Evolutionary conservation across 208 protist genomes (phyloP).

Genomic region (Trypanosomatidae sp.): DNA sequence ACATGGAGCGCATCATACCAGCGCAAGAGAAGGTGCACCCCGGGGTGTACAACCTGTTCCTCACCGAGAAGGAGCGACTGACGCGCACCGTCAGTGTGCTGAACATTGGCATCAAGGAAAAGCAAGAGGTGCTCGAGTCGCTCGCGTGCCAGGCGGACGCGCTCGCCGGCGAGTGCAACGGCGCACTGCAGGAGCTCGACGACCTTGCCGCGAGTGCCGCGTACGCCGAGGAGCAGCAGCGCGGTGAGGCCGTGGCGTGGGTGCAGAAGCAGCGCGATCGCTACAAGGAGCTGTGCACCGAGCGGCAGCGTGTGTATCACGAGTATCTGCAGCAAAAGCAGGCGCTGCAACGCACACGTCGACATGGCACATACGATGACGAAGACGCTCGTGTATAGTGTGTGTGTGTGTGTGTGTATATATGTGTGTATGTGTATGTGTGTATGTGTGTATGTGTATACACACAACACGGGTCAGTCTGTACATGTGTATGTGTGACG

Average conservation of each 20-base stretch:
- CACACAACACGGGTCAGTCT: too few relatives aligned
- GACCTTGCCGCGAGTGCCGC: conserved; percentile 39
- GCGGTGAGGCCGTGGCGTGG: conserved; percentile 46
- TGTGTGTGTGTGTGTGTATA: too few relatives aligned
- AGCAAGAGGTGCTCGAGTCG: conserved; percentile 62
- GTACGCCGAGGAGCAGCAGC: conserved; percentile 59
- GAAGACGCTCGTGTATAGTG: too few relatives aligned
- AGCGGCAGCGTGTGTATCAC: conserved; percentile 23
- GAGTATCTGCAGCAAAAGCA: background rate
- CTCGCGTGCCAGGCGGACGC: conserved; percentile 32
- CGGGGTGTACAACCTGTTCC: conserved; percentile 71
- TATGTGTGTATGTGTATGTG: too few relatives aligned
- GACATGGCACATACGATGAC: too few relatives aligned
- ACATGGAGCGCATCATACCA: conserved; percentile 72
- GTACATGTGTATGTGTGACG: too few relatives aligned
- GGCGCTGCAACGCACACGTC: background rate
- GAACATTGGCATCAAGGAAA: conserved; percentile 53
- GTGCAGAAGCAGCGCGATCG: conserved; percentile 51
- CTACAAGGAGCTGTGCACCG: conserved; percentile 26
- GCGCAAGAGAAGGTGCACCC: conserved; percentile 76
- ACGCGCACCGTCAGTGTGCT: conserved; percentile 49
- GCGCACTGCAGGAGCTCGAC: conserved; percentile 61
- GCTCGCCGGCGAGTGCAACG: conserved; percentile 37
- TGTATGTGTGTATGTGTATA: too few relatives aligned
- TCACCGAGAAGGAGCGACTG: conserved; percentile 59